Base-by-base conservation (phyloP, 345 rosid species). In the Populus euphratica region DNA sequence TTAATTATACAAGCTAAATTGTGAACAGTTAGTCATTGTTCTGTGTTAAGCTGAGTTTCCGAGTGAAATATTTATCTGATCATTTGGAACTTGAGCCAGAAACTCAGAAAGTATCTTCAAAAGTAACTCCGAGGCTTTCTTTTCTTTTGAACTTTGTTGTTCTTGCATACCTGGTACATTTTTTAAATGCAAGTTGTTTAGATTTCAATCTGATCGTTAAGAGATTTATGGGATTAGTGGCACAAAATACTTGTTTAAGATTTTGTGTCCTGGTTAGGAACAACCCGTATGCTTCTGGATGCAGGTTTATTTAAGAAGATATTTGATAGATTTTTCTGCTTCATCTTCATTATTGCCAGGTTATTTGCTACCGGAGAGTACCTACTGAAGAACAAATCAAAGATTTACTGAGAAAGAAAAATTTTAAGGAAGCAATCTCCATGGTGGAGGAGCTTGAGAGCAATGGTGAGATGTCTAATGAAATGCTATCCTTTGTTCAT, bases 381-480 rank as follows among this genome's bases (percentile, higher is more conserved):
- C 87, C 92, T 75, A 78, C 82, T 61, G 97, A 96, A 86, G 99
- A 96, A 72, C 97, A 96, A 85, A 89, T 96, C 72, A 94, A 94
- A 85, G 98, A 92, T 81, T 88, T 92, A 31, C 71, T 96, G 83
- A 96, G 97, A 82, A 94, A 92, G 85, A 96, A 92, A 86, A 89
- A 90, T 83, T 92, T 92, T 75, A 90, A 89, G 82, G 97, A 92
- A 89, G 93, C 98, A 36, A 89, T 92, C 80, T 87, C 89, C 76
- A 77, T 94, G 85, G 93, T 90, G 79, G 95, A 92, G 86, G 99
- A 96, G 86, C 97, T 96, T 75, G 90, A 91, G 79, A 80, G 80
- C 76, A 91, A 93, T 81, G 94, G 95, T 70, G 98, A 92, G 88
- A 84, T 94, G 78, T 81, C 95, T 12, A 89, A 86, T 84, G 97